Base-by-base conservation (phyloP, 192 early-diverging fungal species). In the Geranomyces variabilis region DNA sequence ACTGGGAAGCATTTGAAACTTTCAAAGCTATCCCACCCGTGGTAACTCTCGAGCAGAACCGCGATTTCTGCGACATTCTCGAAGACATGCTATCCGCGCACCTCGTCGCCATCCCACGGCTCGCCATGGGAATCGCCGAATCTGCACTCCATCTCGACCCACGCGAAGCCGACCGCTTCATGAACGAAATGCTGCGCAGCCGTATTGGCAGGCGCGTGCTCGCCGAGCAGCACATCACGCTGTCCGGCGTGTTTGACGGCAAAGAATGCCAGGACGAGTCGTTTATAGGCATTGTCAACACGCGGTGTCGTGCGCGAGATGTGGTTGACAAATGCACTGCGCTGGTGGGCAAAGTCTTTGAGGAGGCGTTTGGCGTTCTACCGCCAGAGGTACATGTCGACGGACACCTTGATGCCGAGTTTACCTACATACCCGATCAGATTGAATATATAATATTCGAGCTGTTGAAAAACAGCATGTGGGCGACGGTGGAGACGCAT, bases 341-440 rank as follows among this genome's bases (percentile, higher is more conserved):
- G 8, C 58, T 80, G 10, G 83, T 77, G 34, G 66, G 63, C 13
- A 30, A 59, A 15, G 51, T 89, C 31, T 84, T 90, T 62, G 69
- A 72, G 2, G 79, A 86, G 3, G 67, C 80, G 10, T 86, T 80
- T 64, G 76, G 80, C 34, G 8, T 73, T 67, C 57, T 74, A 13
- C 81, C 93, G 5, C 95, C 95, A 24, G 81, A 92, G 57, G 87
- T 96, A 4, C 51, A 89, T 1, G 74, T 96, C 17, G 91, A 93
- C 71, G 94, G 92, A 9, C 79, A 88, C 69, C 74, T 80, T 0
- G 84, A 90, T 53, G 91, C 91, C 8, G 80, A 83, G 26, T 94
- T 99, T 75, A 88, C 90, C 70, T 99, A 96, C 75, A 96, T 99
- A 61, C 93, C 95, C 9, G 96, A 94, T 46, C 94, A 98, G 66